Base-by-base conservation (phyloP, 2,329 filamentous ascomycete species). In the Apiospora aurea region DNA sequence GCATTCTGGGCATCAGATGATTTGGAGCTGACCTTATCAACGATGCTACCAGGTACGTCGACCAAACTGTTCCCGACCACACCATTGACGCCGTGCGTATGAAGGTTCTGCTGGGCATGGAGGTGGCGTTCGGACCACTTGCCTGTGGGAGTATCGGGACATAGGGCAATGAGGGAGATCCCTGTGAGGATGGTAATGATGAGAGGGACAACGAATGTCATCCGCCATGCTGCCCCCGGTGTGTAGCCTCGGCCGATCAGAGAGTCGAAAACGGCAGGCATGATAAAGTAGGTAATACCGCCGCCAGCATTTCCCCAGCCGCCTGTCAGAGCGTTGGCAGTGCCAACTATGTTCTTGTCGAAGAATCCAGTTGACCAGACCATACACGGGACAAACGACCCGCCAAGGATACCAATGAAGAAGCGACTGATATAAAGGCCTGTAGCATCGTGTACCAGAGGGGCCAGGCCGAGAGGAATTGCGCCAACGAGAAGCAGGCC, bases 341-440 rank as follows among this genome's bases (percentile, higher is more conserved):
- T 95, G 67, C 95, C 95, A 24, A 97, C 93, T 38, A 97, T 88
- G 77, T 95, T 96, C 85, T 95, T 96, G 83, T 98, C 95, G 80
- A 94, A 97, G 86, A 97, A 97, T 0, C 92, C 94, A 0, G 94
- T 97, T 13, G 92, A 94, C 94, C 95, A 97, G 8, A 97, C 95
- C 80, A 97, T 94, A 81, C 94, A 97, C 16, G 93, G 93, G 0
- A 96, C 93, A 77, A 96, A 96, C 1, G 90, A 89, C 2, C 91
- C 92, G 53, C 93, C 93, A 0, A 96, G 88, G 61, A 96, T 92
- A 73, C 93, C 93, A 74, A 95, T 90, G 82, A 95, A 95, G 85
- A 96, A 96, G 64, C 93, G 90, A 67, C 93, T 88, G 26, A 89
- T 83, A 76, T 94, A 91, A n/a, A 96, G 87, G 11, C 93, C 91